Evolutionary conservation across 306 rosid genomes (phyloP).

Genomic region (Oxytropis ochrocephala): DNA sequence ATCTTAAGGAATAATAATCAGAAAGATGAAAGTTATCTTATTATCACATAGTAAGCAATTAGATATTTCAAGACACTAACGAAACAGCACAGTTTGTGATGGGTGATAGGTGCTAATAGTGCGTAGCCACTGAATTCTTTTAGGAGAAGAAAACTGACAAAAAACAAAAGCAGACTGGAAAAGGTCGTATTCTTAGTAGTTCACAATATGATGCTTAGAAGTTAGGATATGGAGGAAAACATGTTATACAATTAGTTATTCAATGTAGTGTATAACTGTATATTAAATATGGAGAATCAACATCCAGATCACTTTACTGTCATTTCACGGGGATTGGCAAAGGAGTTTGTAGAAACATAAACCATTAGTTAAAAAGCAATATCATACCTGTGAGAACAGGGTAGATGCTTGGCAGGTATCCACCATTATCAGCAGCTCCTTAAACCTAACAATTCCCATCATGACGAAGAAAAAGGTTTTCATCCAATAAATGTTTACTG

Average conservation of each 20-base stretch:
- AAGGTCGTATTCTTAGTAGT: not conserved
- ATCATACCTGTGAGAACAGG: slow-evolving; percentile 83
- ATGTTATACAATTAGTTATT: not conserved
- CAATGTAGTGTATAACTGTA: too few species aligned
- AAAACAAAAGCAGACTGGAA: not conserved
- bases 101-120: not conserved
- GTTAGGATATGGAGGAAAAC: not conserved
- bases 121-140: not conserved
- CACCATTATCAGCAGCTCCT: slow-evolving; percentile 98
- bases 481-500: not conserved
- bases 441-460: slow-evolving; percentile 54
- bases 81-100: not conserved
- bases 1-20: not conserved
- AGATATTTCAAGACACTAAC: not conserved
- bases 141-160: not conserved
- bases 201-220: slow-evolving; percentile 10
- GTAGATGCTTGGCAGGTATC: slow-evolving; percentile 98
- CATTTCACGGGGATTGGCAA: slow-evolving; percentile 1
- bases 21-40: not conserved
- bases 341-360: not conserved
- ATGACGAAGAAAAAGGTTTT: slow-evolving; percentile 20
- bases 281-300: not conserved
- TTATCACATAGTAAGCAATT: not conserved
- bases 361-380: not conserved
- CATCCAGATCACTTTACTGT: not conserved